These are phyloP conservation scores for Thyridium curvatum DNA, from an alignment of 2,329 filamentous ascomycete genomes.

Conservation along the genomic window DNA sequence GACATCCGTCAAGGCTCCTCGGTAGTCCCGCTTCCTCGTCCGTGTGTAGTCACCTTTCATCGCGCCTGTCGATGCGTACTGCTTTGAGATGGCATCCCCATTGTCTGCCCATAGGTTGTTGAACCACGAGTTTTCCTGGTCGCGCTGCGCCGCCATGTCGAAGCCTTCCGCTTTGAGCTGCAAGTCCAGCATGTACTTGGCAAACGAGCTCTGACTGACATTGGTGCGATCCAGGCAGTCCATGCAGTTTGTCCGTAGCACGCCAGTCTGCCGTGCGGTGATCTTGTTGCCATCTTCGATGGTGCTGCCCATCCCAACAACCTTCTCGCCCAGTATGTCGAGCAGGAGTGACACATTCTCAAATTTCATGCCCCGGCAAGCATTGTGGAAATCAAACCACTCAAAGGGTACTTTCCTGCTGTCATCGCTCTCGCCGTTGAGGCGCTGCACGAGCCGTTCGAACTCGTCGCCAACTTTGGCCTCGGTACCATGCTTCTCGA, in stretches of 20 bases:
- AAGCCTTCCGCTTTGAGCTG: constrained; percentile 74
- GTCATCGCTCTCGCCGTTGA: constrained; percentile 58
- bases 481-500: constrained; percentile 85
- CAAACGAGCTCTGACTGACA: constrained; percentile 89
- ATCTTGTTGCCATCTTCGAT: constrained; percentile 34
- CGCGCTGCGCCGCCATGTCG: constrained; percentile 65
- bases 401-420: constrained; percentile 59
- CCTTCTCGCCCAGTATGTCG: constrained; percentile 57
- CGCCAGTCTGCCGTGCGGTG: constrained; percentile 55
- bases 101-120: constrained; percentile 98
- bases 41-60: constrained; percentile 96
- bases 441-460: constrained; percentile 56
- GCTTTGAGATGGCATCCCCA: constrained; percentile 88
- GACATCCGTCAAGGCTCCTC: constrained; percentile 85
- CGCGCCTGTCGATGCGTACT: constrained; percentile 92
- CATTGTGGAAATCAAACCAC: constrained; percentile 96
- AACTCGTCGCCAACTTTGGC: constrained; percentile 73
- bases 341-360: constrained; percentile 85
- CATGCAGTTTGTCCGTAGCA: constrained; percentile 97
- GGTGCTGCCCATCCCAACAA: constrained; percentile 68
- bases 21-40: constrained; percentile 83
- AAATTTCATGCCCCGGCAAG: constrained; percentile 94
- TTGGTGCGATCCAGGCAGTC: constrained; percentile 96
- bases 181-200: constrained; percentile 70
- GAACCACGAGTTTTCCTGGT: constrained; percentile 85